Base-by-base conservation (phyloP, 345 rosid genomes). In the Eucalyptus sp. region DNA sequence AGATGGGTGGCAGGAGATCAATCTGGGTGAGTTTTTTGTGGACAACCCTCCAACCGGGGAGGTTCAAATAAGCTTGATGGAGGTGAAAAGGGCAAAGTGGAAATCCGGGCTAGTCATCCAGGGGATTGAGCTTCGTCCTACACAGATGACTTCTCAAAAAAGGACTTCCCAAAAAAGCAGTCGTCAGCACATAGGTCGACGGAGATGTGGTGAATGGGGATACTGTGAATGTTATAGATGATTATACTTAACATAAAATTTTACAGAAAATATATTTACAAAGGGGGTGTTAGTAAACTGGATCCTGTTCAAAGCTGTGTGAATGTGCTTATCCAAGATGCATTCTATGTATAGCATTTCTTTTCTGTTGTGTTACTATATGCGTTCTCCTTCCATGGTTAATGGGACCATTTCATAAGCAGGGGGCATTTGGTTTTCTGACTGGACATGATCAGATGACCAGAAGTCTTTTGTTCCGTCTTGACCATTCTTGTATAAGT, bases 1-100 rank as follows among this genome's bases (percentile, higher is more conserved):
- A 50, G 98, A 95, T 90, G 95, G 95, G 54, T 95, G 98, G 99
- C 54, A 89, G 86, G 96, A 96, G 92, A 91, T 96, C 18, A 93
- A 95, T 91, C 52, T 96, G 86, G 98, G 98, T 29, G 92, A 93
- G 85, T 84, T 93, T 88, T 90, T 90, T 80, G 90, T 87, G 29
- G 76, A 68, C 10, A 91, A 88, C 1, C 92, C 85, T 44, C 92
- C 87, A 31, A 91, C 89, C 29, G 93, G 90, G 48, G 95, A 93
- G 48, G 41, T 96, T 90, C 94, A 93, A 83, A 89, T 94, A 89
- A 91, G 89, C 87, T 29, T 95, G 81, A 71, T 33, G 91, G 97
- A 94, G 92, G 88, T 93, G 10, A 89, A 66, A 7, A 88, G 90
- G n/a, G 93, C 94, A 14, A 64, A 90, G 49, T 92, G 95, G 96